phyloP scores from a whole-genome alignment of 495 filamentous ascomycete species.

The Letharia lupina region DNA sequence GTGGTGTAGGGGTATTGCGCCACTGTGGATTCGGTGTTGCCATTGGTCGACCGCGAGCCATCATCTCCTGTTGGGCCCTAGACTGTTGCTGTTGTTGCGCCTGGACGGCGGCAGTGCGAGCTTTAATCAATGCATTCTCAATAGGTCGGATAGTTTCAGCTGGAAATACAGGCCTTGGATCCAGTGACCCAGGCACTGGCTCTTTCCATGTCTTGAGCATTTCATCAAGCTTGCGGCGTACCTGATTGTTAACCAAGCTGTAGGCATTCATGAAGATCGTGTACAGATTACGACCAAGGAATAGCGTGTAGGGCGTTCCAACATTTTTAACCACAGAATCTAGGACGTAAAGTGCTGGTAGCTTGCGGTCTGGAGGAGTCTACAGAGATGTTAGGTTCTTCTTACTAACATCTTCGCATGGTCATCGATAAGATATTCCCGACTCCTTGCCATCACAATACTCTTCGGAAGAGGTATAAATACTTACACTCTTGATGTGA shows the following conservation, averaged over 20 bases:
- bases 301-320: slow-evolving; percentile 91
- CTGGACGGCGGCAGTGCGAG: slow-evolving; percentile 64
- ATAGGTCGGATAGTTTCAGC: slow-evolving; percentile 77
- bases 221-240: slow-evolving; percentile 86
- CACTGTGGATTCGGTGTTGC: slow-evolving; percentile 44
- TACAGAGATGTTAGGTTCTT: slow-evolving; percentile 33
- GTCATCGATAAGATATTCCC: not conserved
- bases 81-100: slow-evolving; percentile 55
- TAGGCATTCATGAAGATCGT: slow-evolving; percentile 95
- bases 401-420: not conserved
- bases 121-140: slow-evolving; percentile 87
- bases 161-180: slow-evolving; percentile 80
- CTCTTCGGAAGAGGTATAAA: not conserved
- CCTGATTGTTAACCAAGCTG: slow-evolving; percentile 67
- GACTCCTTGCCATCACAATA: not conserved
- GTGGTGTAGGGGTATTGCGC: slow-evolving; percentile 63
- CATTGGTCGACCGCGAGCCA: slow-evolving; percentile 48
- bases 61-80: slow-evolving; percentile 54
- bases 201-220: slow-evolving; percentile 99
- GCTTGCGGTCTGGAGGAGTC: slow-evolving; percentile 75
- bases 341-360: slow-evolving; percentile 93
- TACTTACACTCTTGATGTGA: slow-evolving; percentile 86
- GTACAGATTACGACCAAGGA: slow-evolving; percentile 84
- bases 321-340: slow-evolving; percentile 99
- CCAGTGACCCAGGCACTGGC: slow-evolving; percentile 83